Evolutionary conservation across 352 stramenopile species (phyloP), one percentile per base, ranked within the genome.

Genomic region (Phytophthora idaei): DNA sequence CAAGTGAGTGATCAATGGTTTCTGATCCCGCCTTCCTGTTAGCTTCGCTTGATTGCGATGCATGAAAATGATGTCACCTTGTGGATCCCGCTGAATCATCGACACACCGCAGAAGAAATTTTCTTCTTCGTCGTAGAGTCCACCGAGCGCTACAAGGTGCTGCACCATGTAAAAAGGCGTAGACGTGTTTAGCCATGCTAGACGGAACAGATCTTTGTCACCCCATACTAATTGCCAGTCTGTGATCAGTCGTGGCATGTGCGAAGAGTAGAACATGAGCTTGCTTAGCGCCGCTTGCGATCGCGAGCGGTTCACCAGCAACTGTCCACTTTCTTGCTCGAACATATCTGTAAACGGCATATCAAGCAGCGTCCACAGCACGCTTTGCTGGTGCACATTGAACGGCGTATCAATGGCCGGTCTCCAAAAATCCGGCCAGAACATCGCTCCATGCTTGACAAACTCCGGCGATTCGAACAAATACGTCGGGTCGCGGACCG

Each of bases 341-440:
- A 90, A 93, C 87, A 95, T 95, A 46, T 95, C 81, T 7, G 79
- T 81, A 71, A 93, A 95, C 17, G 85, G 86, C 78, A 94, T 93
- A 67, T 91, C 83, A 12, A 95, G 59, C 45, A 93, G 44, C 7
- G 78, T 55, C 87, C 87, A 95, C 42, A 95, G 37, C 7, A 61
- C 74, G 53, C 76, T 92, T 45, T 92, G 82, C 49, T 88, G 64
- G 1, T 93, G 81, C 7, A 95, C 72, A 47, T 93, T 93, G 61
- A 93, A 95, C 2, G 75, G 76, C 8, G 83, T 94, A 27, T 77
- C 78, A 37, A 77, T 60, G 21, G 61, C 25, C 6, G 85, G 84
- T 42, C 81, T 77, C 87, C 87, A 95, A 50, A 94, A 95, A 61
- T 95, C 87, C 6, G 87, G 87, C 87, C 87, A 95, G 69, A 95